Conservation (phyloP, 441 rosid genomes). For the Biscutella laevigata region DNA sequence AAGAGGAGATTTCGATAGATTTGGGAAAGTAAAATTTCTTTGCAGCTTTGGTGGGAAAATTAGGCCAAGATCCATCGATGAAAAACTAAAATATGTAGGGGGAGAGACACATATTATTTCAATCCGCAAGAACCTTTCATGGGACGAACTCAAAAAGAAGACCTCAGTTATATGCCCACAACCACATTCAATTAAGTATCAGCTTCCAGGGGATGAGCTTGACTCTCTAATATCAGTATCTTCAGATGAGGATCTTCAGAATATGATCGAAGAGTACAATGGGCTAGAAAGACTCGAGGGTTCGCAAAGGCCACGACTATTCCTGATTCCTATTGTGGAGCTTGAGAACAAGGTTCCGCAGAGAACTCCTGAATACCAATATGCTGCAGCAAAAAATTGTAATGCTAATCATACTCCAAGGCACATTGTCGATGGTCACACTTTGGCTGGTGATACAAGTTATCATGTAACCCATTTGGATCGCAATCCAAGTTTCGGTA, state of each 20-base stretch:
- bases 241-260: constrained; percentile 52
- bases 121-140: constrained; percentile 33
- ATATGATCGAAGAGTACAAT: constrained; percentile 54
- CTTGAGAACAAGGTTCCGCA: constrained; percentile 32
- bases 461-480: constrained; percentile 29
- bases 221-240: constrained; percentile 56
- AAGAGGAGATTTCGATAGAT: constrained; percentile 24
- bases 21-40: constrained; percentile 43
- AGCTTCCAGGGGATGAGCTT: constrained; percentile 67
- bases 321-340: constrained; percentile 42
- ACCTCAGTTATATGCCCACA: constrained; percentile 35
- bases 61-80: constrained; percentile 49
- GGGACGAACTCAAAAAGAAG: constrained; percentile 45
- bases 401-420: constrained; percentile 32
- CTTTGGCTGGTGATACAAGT: constrained; percentile 30
- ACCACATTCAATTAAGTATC: constrained; percentile 50
- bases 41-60: constrained; percentile 57
- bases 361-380: constrained; percentile 33
- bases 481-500: constrained; percentile 27
- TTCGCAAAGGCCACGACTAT: constrained; percentile 44
- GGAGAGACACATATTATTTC: constrained; percentile 52
- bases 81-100: constrained; percentile 49
- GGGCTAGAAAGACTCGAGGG: constrained; percentile 37
- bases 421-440: constrained; percentile 26
- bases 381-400: constrained; percentile 35